These are phyloP conservation scores for Lanzia echinophila DNA, from an alignment of 2,329 filamentous ascomycete genomes.

Conservation along the genomic window DNA sequence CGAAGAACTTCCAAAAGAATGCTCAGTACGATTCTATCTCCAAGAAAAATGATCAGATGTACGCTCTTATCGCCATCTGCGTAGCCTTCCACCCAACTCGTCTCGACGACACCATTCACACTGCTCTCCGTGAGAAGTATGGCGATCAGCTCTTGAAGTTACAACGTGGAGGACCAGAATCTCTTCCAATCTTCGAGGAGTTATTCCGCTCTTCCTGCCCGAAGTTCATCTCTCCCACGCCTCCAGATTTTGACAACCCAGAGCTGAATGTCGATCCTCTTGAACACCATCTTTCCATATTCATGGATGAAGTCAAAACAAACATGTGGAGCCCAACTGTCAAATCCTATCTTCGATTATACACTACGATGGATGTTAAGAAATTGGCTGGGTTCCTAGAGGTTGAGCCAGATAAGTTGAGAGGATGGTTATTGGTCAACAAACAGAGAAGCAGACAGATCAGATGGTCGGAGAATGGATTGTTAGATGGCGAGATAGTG, in stretches of 20 bases:
- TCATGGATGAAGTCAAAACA: constrained; percentile 99
- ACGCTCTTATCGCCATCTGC: constrained; percentile 96
- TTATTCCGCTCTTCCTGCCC: constrained; percentile 97
- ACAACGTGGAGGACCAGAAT: constrained; percentile 91
- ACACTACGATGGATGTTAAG: constrained; percentile 98
- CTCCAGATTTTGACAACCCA: constrained; percentile 96
- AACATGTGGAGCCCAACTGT: constrained; percentile 97
- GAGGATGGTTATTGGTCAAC: constrained; percentile 90
- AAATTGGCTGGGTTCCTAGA: constrained; percentile 97
- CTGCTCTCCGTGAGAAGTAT: constrained; percentile 95
- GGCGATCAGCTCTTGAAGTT: constrained; percentile 96
- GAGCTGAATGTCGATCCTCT: constrained; percentile 93
- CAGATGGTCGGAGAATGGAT: constrained; percentile 82
- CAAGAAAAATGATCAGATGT: constrained; percentile 99
- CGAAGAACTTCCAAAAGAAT: constrained; percentile 99
- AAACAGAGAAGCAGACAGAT: constrained; percentile 98
- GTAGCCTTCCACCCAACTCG: constrained; percentile 96
- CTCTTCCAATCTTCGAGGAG: constrained; percentile 95
- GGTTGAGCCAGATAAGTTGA: constrained; percentile 90
- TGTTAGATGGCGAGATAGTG: constrained; percentile 86
- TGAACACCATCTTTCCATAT: constrained; percentile 93
- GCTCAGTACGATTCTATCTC: constrained; percentile 96
- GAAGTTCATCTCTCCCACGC: constrained; percentile 97
- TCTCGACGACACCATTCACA: constrained; percentile 98
- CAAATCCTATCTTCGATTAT: constrained; percentile 97